Evolutionary conservation across 2,329 filamentous ascomycete genomes (phyloP), one percentile per base, ranked within the genome.

Genomic region (Lecanicillium sp.): DNA sequence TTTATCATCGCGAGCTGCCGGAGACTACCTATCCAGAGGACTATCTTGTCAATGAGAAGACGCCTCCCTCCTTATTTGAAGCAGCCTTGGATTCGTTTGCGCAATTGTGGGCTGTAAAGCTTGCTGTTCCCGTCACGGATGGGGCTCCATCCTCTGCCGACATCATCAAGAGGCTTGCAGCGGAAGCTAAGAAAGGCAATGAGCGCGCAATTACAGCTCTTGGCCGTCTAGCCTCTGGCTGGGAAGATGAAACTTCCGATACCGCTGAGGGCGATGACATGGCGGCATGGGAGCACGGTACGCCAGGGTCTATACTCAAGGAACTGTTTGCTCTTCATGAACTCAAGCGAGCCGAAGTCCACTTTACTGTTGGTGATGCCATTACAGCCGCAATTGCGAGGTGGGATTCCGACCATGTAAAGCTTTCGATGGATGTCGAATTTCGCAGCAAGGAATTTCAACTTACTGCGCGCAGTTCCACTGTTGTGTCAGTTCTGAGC

Each of bases 281-380:
- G 9, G 22, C 30, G 13, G 30, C 14, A 13, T 38, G 33, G 30
- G 38, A 45, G 12, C 50, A 56, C 4, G 61, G 58, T 11, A 46
- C 59, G 2, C 57, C 84, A 2, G 62, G 62, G 2, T 62, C 69
- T 9, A 73, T 94, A 5, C 61, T 87, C 11, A 70, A 78, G 9
- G 78, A 75, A 19, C 65, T 96, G 0, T 85, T 89, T 54, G 71
- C 71, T 9, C 67, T 96, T 3, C 83, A 94, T 50, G 88, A 95
- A 54, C 77, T 92, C 31, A 85, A 85, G 48, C 83, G 88, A 49
- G 77, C 85, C 1, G 90, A 96, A 56, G 74, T 89, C 2, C 90
- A 95, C 45, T 95, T 98, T 55, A 78, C 87, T 0, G 79, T 94
- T 19, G 92, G 92, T 12, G 89, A 95, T 56, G 87, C 92, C 11